These are phyloP conservation scores for Aureobasidium lini DNA, from an alignment of 2,329 filamentous ascomycete genomes.

Conservation along the genomic window DNA sequence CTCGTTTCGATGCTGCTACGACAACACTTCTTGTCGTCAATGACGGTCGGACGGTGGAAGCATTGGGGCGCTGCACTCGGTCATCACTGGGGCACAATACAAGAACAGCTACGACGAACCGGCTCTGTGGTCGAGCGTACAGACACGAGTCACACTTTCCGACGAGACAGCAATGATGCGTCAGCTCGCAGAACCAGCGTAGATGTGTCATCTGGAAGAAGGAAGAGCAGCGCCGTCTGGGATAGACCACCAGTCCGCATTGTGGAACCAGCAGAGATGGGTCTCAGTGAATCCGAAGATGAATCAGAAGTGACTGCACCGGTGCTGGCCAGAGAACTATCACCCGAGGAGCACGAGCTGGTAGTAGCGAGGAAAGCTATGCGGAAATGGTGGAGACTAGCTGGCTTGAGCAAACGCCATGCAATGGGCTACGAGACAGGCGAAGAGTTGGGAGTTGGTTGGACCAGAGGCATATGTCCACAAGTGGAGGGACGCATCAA, in stretches of 20 bases:
- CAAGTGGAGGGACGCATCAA: conserved; percentile 67
- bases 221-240: conserved; percentile 7
- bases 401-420: conserved; percentile 50
- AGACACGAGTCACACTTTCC: conserved; percentile 16
- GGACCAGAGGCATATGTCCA: conserved; percentile 75
- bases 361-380: conserved; percentile 62
- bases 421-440: conserved; percentile 48
- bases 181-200: not conserved
- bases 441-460: conserved; percentile 57
- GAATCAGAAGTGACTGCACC: conserved; percentile 28
- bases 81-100: conserved; percentile 59
- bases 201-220: not conserved
- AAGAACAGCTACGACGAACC: conserved; percentile 50
- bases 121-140: conserved; percentile 30
- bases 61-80: conserved; percentile 57
- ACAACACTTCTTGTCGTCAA: conserved; percentile 84
- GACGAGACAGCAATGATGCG: not conserved
- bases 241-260: not conserved
- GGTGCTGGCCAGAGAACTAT: conserved; percentile 37
- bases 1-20: conserved; percentile 79
- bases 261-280: not conserved
- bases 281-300: conserved; percentile 31
- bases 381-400: conserved; percentile 63
- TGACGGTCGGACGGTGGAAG: conserved; percentile 73
- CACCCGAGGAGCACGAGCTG: conserved; percentile 44